A percentile compares a stretch with the other conserved stretches of the same genome.
Evolutionary conservation across 2,329 filamentous ascomycete species (phyloP).

Genomic region (Eurotiales sp.): DNA sequence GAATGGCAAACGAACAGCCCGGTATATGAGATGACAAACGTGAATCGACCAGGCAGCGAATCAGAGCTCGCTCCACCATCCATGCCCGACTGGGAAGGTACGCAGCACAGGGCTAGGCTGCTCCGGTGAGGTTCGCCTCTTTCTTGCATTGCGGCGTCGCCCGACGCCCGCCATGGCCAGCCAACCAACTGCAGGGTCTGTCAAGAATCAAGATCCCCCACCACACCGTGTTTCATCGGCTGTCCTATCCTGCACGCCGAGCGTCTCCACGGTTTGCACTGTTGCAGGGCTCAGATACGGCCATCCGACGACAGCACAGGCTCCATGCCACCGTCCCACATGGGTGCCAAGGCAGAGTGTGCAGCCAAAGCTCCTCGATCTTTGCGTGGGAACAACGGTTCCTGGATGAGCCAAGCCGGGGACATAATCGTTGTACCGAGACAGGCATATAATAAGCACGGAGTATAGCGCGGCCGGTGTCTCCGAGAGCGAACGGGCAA

Average conservation of each 20-base stretch:
- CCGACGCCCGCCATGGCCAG: background rate
- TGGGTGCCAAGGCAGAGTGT: background rate
- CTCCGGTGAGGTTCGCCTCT: background rate
- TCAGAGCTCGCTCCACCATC: background rate
- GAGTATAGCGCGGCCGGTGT: too few species aligned
- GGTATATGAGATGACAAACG: too few species aligned
- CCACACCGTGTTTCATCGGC: too few species aligned
- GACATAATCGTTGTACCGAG: background rate
- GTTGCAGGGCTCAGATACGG: too few species aligned
- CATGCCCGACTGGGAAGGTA: background rate
- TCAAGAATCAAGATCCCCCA: background rate
- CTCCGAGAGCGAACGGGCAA: too few species aligned
- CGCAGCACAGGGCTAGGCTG: too few species aligned
- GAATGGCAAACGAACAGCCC: background rate
- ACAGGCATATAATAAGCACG: too few species aligned
- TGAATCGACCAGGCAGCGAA: too few species aligned
- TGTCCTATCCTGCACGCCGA: background rate
- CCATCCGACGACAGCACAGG: too few species aligned
- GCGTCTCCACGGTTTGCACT: background rate
- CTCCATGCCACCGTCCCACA: background rate
- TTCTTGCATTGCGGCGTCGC: background rate
- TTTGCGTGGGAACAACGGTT: background rate
- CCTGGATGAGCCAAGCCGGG: slow-evolving; percentile 2
- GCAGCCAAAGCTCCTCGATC: background rate
- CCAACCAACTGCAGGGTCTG: background rate